Conservation (phyloP, 1,139 yeast species). For the Chernovozyma aurita region DNA sequence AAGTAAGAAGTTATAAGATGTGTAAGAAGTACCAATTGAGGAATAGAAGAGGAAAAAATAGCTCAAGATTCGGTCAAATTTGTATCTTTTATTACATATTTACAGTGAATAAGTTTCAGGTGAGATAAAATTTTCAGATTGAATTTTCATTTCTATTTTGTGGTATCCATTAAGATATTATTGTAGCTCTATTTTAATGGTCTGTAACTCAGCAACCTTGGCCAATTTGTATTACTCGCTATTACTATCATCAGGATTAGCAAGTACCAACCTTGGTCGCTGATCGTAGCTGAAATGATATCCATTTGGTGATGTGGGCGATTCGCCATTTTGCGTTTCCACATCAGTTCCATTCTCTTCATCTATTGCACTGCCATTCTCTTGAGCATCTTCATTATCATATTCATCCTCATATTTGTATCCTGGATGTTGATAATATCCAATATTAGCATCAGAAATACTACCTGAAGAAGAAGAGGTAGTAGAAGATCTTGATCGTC, state of each 20-base stretch:
- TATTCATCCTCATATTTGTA: slow-evolving; percentile 29
- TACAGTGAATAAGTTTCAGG: too few species aligned
- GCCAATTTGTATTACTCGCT: slow-evolving; percentile 17
- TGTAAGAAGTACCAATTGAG: too few species aligned
- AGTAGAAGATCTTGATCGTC: slow-evolving; percentile 14
- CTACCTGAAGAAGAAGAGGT: slow-evolving; percentile 25
- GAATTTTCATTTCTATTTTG: too few species aligned
- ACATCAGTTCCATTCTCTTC: background rate
- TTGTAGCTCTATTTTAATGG: too few species aligned
- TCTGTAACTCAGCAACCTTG: too few species aligned
- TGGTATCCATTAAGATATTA: too few species aligned
- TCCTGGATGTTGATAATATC: slow-evolving; percentile 41
- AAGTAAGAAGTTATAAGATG: too few species aligned
- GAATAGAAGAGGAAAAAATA: too few species aligned
- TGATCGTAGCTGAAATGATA: slow-evolving; percentile 34
- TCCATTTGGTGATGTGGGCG: slow-evolving; percentile 7
- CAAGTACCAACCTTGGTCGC: slow-evolving; percentile 52
- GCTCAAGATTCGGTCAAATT: too few species aligned
- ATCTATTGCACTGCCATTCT: slow-evolving; percentile 7
- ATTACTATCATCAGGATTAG: slow-evolving; percentile 59
- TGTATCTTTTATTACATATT: too few species aligned
- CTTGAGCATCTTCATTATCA: slow-evolving; percentile 13
- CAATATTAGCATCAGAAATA: slow-evolving; percentile 19
- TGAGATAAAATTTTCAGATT: too few species aligned
- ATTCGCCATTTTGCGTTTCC: background rate